Evolutionary conservation across 2,329 filamentous ascomycete genomes (phyloP).

Genomic region (Raffaelea deltoideospora): DNA sequence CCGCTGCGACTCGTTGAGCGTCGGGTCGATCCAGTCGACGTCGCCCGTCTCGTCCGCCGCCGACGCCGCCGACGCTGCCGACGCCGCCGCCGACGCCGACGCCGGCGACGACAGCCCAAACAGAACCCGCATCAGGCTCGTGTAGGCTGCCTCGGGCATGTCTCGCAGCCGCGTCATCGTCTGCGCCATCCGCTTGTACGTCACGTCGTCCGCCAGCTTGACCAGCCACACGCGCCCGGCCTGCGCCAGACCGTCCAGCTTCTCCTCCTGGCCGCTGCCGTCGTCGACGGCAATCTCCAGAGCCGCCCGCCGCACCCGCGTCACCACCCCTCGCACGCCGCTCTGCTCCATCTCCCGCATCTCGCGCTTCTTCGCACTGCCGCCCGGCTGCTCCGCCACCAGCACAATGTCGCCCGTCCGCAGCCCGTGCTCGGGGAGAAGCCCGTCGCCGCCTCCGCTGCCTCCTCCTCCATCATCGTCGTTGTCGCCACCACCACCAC

Average conservation of each 20-base stretch:
- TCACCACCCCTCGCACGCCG: constrained; percentile 56
- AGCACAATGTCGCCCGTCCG: constrained; percentile 65
- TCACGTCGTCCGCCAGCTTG: constrained; percentile 55
- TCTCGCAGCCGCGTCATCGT: constrained; percentile 44
- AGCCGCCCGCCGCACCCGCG: constrained; percentile 40
- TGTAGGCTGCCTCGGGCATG: constrained; percentile 43
- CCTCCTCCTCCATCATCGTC: background rate
- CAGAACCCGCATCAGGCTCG: constrained; percentile 43
- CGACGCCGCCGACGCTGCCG: constrained; percentile 33
- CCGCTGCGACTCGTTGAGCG: constrained; percentile 51
- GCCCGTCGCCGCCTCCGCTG: constrained; percentile 12
- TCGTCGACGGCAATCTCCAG: constrained; percentile 55
- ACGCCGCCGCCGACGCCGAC: constrained; percentile 21
- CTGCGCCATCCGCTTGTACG: constrained; percentile 48
- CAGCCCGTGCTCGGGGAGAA: constrained; percentile 61
- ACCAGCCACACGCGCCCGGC: constrained; percentile 45
- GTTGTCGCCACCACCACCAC: background rate
- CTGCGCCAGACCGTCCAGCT: constrained; percentile 19
- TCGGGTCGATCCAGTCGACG: constrained; percentile 45
- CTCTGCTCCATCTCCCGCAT: constrained; percentile 54
- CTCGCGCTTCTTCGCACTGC: constrained; percentile 57
- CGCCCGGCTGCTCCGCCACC: constrained; percentile 59
- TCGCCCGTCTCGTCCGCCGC: constrained; percentile 28
- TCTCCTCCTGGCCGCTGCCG: constrained; percentile 34
- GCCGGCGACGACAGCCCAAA: constrained; percentile 44